Conservation (phyloP, 2,329 filamentous ascomycete species). For the Venturia effusa region DNA sequence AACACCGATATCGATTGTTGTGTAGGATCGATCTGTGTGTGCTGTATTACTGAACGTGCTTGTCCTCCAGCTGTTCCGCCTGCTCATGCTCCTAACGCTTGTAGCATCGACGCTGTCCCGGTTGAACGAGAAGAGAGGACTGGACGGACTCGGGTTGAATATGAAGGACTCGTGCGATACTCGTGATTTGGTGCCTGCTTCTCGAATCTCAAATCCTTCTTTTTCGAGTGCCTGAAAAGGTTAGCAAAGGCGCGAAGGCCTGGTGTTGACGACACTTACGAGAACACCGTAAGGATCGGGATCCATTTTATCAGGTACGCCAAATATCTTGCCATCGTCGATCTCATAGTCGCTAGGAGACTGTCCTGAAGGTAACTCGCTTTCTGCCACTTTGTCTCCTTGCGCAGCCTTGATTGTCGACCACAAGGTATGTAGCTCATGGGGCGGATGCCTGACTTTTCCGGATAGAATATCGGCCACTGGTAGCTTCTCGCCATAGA, state of each 20-base stretch:
- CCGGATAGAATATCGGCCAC: constrained; percentile 54
- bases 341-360: constrained; percentile 67
- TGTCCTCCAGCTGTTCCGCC: constrained; percentile 59
- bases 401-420: constrained; percentile 84
- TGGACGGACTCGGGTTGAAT: constrained; percentile 65
- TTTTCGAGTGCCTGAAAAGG: constrained; percentile 60
- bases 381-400: constrained; percentile 67
- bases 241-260: background rate
- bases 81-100: constrained; percentile 21
- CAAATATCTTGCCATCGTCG: constrained; percentile 49
- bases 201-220: constrained; percentile 78
- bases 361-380: constrained; percentile 55
- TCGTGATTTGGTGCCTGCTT: constrained; percentile 68
- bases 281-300: constrained; percentile 87
- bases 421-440: constrained; percentile 50
- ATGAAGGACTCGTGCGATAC: constrained; percentile 74
- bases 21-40: constrained; percentile 49
- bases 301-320: constrained; percentile 67
- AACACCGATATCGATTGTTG: constrained; percentile 55
- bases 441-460: constrained; percentile 46
- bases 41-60: constrained; percentile 54
- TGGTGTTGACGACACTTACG: background rate
- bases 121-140: constrained; percentile 53
- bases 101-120: constrained; percentile 45
- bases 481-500: constrained; percentile 60